phyloP scores from a whole-genome alignment of 2,329 filamentous ascomycete genomes.

The Monosporascus sp. region DNA sequence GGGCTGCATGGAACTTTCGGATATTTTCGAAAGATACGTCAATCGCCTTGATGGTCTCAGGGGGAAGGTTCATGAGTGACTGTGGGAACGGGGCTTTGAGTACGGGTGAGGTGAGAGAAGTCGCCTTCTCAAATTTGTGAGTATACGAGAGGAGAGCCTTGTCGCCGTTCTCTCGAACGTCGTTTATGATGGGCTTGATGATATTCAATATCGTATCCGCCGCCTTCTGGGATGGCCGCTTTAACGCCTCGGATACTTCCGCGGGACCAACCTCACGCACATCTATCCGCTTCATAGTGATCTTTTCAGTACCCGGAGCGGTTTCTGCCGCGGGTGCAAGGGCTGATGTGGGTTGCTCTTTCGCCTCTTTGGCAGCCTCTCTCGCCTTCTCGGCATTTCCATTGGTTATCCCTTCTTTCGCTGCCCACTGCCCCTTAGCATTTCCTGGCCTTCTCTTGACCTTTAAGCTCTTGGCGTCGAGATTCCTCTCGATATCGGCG shows the following conservation, averaged over 20 bases:
- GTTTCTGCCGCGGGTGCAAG: slow-evolving; percentile 37
- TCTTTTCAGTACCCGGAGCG: slow-evolving; percentile 42
- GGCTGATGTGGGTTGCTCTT: slow-evolving; percentile 28
- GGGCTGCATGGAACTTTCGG: slow-evolving; percentile 84
- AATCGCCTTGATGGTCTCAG: slow-evolving; percentile 86
- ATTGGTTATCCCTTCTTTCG: slow-evolving; percentile 66
- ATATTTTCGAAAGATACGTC: slow-evolving; percentile 94
- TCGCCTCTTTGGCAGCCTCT: slow-evolving; percentile 29
- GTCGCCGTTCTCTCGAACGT: slow-evolving; percentile 78
- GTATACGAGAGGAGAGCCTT: slow-evolving; percentile 87
- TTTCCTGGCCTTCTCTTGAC: slow-evolving; percentile 90
- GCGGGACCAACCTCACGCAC: slow-evolving; percentile 57
- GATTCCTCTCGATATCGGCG: slow-evolving; percentile 83
- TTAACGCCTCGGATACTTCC: slow-evolving; percentile 68
- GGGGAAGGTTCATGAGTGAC: slow-evolving; percentile 76
- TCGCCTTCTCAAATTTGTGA: slow-evolving; percentile 96
- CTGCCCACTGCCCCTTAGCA: slow-evolving; percentile 88
- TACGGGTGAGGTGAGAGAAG: slow-evolving; percentile 81
- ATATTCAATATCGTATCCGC: slow-evolving; percentile 92
- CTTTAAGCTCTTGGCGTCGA: slow-evolving; percentile 93
- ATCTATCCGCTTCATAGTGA: slow-evolving; percentile 78
- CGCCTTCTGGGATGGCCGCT: slow-evolving; percentile 88
- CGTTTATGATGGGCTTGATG: slow-evolving; percentile 84
- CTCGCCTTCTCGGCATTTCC: slow-evolving; percentile 26
- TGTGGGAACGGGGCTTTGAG: slow-evolving; percentile 83